These are phyloP conservation scores for Wallacemonas sp. DNA, from an alignment of 208 protist species.

Conservation along the genomic window DNA sequence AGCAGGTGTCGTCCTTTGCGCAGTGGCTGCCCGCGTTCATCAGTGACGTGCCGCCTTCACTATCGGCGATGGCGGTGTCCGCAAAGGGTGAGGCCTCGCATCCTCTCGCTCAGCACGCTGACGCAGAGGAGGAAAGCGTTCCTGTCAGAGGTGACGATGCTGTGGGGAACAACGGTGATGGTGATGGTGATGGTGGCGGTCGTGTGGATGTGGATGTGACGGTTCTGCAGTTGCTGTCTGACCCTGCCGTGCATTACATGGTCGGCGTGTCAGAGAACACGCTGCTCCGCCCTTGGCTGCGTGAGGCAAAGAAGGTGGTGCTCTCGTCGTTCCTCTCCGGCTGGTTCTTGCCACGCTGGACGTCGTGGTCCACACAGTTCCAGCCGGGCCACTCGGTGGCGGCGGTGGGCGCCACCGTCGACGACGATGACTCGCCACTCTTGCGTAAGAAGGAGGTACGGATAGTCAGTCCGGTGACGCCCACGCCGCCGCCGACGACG, in stretches of 20 bases:
- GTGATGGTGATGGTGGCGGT: constrained; percentile 22
- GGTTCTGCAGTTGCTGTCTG: constrained; percentile 14
- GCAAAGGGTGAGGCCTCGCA: too few species aligned
- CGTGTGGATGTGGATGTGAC: constrained; percentile 21
- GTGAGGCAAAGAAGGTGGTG: constrained; percentile 28
- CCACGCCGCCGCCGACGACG: neutral
- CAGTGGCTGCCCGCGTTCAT: constrained; percentile 10
- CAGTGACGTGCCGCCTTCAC: neutral
- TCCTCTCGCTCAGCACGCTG: too few species aligned
- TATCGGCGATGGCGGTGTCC: neutral
- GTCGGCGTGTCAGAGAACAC: constrained; percentile 23
- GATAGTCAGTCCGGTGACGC: neutral
- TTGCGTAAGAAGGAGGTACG: too few species aligned
- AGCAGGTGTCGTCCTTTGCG: neutral
- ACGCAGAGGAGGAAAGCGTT: neutral
- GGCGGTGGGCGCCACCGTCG: too few species aligned
- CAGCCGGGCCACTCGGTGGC: too few species aligned
- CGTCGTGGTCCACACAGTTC: neutral
- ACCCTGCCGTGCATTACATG: constrained; percentile 26
- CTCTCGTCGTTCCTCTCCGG: constrained; percentile 17
- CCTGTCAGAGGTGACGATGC: too few species aligned
- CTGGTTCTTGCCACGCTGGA: constrained; percentile 33
- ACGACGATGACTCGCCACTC: too few species aligned
- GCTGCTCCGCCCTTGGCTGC: constrained; percentile 26
- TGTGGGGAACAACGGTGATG: neutral